Evolutionary conservation across 768 basidiomycete species (phyloP), one percentile per base, ranked within the genome.

Genomic region (Glaciozyma martinii): DNA sequence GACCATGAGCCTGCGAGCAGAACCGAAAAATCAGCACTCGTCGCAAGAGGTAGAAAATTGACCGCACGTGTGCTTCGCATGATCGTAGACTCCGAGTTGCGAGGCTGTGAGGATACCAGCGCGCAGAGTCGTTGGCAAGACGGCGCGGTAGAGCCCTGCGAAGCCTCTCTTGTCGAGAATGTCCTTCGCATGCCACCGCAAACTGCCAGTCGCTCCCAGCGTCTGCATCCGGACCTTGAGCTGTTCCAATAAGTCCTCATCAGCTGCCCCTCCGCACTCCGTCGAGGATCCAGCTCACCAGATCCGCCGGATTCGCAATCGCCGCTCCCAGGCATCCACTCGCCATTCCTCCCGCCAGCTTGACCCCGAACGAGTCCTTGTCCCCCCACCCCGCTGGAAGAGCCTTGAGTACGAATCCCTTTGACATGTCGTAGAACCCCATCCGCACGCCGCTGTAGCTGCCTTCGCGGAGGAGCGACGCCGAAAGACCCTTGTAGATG

Each of bases 221-320:
- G 70, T 62, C 33, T 74, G 73, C 49, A 74, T 52, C 3, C 71
- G 64, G n/a, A 74, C 73, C 58, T 74, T 74, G 44, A 72, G 62
- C 70, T 71, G 56, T 30, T 19, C 12, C 43, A 6, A 8, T 0
- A 15, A 5, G 23, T 8, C 46, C 9, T 6, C 12, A n/a, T 40
- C 13, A 56, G 27, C 29, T 43, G 54, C 33, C 9, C 3, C 19
- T 23, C 25, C 40, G 33, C 53, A 27, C 12, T 5, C 15, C 18
- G 27, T 12, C 18, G 21, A 37, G 10, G 6, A 9, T 3, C 19
- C 12, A n/a, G 29, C 61, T 16, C 6, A 72, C 60, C 21, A 72
- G 66, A 52, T 74, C 73, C 4, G 67, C 67, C 0, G 73, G 73
- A 33, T 72, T 72, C 23, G 73, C 73, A 12, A 74, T 55, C 5